phyloP scores from a whole-genome alignment of 371 early-diverging fungal genomes.

The Syncephalis plumigaleata region DNA sequence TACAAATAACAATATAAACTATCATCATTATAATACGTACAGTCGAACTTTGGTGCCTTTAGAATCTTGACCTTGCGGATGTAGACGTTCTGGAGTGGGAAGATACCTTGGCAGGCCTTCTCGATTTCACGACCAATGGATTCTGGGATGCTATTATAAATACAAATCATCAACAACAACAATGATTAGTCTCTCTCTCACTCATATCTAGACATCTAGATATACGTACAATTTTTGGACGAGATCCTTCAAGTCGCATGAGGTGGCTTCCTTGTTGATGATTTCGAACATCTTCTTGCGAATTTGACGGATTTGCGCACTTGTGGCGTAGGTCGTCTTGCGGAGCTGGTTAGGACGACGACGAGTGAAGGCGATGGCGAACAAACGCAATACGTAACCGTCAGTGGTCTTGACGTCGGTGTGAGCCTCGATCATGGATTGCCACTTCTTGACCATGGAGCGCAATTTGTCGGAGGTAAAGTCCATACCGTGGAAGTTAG shows the following conservation, averaged over 20 bases:
- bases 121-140: conserved; percentile 92
- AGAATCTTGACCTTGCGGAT: conserved; percentile 99
- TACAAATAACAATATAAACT: no score
- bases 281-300: conserved; percentile 99
- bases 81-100: conserved; percentile 97
- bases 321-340: conserved; percentile 98
- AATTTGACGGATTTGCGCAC: conserved; percentile 95
- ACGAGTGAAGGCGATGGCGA: conserved; percentile 97
- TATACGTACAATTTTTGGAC: conserved; percentile 70
- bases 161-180: no score
- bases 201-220: no score
- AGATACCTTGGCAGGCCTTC: conserved; percentile 94
- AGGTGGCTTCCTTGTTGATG: conserved; percentile 78
- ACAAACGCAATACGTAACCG: conserved; percentile 97
- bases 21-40: no score
- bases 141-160: conserved; percentile 43
- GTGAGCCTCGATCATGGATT: conserved; percentile 96
- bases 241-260: conserved; percentile 91
- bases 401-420: conserved; percentile 99
- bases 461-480: conserved; percentile 99
- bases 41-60: conserved; percentile 93
- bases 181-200: no score
- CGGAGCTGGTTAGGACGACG: conserved; percentile 87
- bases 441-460: conserved; percentile 99
- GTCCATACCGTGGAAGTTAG: conserved; percentile 99